These are phyloP conservation scores for Acanthamoeba castellanii DNA, from an alignment of 208 protist genomes.

Conservation along the genomic window DNA sequence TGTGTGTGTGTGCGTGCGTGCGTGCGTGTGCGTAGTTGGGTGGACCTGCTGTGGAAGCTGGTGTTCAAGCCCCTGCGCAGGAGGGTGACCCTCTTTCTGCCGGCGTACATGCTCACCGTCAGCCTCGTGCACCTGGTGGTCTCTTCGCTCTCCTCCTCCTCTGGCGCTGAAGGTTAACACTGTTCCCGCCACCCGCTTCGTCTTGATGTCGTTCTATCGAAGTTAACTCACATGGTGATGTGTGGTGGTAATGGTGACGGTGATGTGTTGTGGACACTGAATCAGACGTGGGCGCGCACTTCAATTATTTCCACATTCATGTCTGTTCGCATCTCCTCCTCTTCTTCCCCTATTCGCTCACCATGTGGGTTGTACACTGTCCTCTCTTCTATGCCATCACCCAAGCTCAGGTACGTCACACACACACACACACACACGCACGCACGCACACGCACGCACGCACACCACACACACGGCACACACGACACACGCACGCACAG, in stretches of 20 bases:
- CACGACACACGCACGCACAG: not conserved
- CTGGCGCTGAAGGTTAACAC: not conserved
- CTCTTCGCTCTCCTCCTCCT: not conserved
- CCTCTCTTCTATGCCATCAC: slow-evolving; percentile 25
- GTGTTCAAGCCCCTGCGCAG: not conserved
- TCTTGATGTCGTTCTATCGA: not conserved
- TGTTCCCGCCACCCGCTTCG: not conserved
- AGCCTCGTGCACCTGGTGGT: not conserved
- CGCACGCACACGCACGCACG: not conserved
- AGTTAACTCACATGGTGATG: not conserved
- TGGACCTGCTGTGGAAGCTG: not conserved
- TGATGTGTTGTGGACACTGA: not conserved
- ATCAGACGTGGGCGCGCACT: not conserved
- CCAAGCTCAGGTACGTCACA: not conserved
- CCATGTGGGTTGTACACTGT: slow-evolving; percentile 10
- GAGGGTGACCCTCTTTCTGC: not conserved
- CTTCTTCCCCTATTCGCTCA: slow-evolving; percentile 17
- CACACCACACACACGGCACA: not conserved
- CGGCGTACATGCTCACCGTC: not conserved
- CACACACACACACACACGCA: not conserved
- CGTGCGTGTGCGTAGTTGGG: not conserved
- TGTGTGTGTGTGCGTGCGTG: not conserved
- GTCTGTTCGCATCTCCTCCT: not conserved
- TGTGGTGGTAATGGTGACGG: not conserved
- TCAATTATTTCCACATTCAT: not conserved